Evolutionary conservation across 306 rosid species (phyloP).

Genomic region (Glycyrrhiza uralensis): DNA sequence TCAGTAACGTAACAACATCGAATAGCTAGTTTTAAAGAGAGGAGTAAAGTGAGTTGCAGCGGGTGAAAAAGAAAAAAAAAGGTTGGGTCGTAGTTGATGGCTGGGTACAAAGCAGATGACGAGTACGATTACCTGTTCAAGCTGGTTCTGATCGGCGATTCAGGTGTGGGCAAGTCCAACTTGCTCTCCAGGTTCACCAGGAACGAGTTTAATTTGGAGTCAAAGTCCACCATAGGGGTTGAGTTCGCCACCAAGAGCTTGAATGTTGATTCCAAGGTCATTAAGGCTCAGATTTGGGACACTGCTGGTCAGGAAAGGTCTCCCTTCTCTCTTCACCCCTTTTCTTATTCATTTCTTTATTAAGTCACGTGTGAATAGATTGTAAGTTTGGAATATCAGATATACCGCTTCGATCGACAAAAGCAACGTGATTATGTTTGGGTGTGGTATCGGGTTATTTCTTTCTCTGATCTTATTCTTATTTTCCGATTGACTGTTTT

Average conservation of each 20-base stretch:
- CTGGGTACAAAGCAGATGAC: constrained; percentile 62
- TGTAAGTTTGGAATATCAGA: no score
- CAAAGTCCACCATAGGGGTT: constrained; percentile 89
- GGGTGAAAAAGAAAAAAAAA: neutral
- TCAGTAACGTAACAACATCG: neutral
- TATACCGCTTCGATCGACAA: no score
- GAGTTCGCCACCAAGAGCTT: constrained; percentile 80
- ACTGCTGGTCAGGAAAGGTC: constrained; percentile 95
- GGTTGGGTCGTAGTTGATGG: constrained; percentile 23
- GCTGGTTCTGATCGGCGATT: constrained; percentile 83
- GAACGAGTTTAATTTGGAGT: constrained; percentile 86
- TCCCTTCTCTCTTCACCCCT: neutral
- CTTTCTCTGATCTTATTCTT: neutral
- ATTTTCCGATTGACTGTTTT: neutral
- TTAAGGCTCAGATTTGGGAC: constrained; percentile 94
- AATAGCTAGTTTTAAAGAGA: neutral
- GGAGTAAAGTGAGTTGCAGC: neutral
- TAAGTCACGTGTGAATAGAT: no score
- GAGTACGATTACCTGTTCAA: constrained; percentile 84
- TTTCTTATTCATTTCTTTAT: neutral
- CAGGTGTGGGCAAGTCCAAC: constrained; percentile 85
- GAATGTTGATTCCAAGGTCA: constrained; percentile 56
- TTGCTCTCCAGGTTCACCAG: constrained; percentile 74
- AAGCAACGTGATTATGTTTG: no score
- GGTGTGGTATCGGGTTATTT: no score